phyloP scores from a whole-genome alignment of 352 stramenopile genomes.

The Pythium monospermum region DNA sequence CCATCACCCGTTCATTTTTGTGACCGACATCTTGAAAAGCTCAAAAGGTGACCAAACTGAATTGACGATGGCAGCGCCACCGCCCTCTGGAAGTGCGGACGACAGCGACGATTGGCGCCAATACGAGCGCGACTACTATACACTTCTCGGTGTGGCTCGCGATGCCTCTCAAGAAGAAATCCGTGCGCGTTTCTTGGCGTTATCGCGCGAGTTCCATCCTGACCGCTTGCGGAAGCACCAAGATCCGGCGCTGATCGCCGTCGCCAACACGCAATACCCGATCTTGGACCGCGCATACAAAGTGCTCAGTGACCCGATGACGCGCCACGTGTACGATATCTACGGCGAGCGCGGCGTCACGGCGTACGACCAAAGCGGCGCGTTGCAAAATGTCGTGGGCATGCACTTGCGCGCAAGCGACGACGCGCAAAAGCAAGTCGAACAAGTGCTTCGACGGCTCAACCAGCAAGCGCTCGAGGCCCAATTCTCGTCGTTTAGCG shows the following conservation, averaged over 20 bases:
- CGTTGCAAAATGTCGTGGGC: conserved; percentile 30
- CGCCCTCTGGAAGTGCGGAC: conserved; percentile 3
- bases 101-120: conserved; percentile 42
- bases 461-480: conserved; percentile 70
- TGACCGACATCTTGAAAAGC: no score
- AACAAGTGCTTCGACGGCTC: conserved; percentile 49
- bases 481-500: conserved; percentile 75
- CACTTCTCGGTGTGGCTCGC: conserved; percentile 60
- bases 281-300: conserved; percentile 81
- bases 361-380: conserved; percentile 56
- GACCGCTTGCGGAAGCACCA: conserved; percentile 51
- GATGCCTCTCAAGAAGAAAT: conserved; percentile 60
- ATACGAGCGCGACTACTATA: conserved; percentile 82
- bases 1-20: no score
- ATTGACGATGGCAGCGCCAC: background rate
- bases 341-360: conserved; percentile 70
- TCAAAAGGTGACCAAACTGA: background rate
- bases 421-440: conserved; percentile 52
- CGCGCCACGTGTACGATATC: conserved; percentile 66
- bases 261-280: conserved; percentile 75
- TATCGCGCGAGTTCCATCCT: conserved; percentile 84
- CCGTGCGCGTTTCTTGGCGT: conserved; percentile 52
- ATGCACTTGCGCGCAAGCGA: conserved; percentile 42
- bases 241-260: conserved; percentile 45
- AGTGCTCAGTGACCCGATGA: conserved; percentile 63